Percentiles rank a stretch among this genome's conserved stretches.
phyloP scores from a whole-genome alignment of 1,284 basidiomycete genomes.

The Ceratobasidium sp. region DNA sequence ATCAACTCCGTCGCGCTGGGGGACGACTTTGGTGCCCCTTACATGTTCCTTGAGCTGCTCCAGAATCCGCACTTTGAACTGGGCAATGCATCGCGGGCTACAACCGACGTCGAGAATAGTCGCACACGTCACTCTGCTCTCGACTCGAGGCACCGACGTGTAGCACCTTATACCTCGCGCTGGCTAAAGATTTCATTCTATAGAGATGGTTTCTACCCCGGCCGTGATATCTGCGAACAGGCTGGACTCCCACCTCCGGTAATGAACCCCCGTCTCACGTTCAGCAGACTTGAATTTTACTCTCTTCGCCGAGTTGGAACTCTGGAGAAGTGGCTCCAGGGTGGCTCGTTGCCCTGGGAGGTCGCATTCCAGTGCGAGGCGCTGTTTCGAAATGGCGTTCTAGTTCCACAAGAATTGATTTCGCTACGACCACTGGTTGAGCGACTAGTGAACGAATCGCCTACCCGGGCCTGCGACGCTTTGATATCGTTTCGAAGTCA shows the following conservation, averaged over 20 bases:
- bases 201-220: conserved; percentile 4
- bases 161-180: conserved; percentile 42
- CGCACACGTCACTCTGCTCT: conserved; percentile 22
- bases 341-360: conserved; percentile 33
- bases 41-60: conserved; percentile 22
- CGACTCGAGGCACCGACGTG: conserved; percentile 35
- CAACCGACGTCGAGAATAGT: neutral
- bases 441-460: neutral
- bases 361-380: conserved; percentile 47
- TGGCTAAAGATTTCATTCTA: conserved; percentile 35
- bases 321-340: conserved; percentile 22
- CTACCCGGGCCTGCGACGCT: neutral
- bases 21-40: neutral
- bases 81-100: neutral
- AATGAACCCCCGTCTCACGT: conserved; percentile 3
- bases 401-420: conserved; percentile 44
- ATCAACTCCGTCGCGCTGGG: conserved; percentile 27
- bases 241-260: conserved; percentile 29
- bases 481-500: conserved; percentile 24
- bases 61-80: conserved; percentile 37
- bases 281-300: conserved; percentile 29
- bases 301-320: conserved; percentile 8
- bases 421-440: conserved; percentile 13
- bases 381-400: conserved; percentile 41
- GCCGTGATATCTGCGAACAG: conserved; percentile 14